Conservation (phyloP, 2,329 filamentous ascomycete genomes). For the Alternaria triticimaculans region DNA sequence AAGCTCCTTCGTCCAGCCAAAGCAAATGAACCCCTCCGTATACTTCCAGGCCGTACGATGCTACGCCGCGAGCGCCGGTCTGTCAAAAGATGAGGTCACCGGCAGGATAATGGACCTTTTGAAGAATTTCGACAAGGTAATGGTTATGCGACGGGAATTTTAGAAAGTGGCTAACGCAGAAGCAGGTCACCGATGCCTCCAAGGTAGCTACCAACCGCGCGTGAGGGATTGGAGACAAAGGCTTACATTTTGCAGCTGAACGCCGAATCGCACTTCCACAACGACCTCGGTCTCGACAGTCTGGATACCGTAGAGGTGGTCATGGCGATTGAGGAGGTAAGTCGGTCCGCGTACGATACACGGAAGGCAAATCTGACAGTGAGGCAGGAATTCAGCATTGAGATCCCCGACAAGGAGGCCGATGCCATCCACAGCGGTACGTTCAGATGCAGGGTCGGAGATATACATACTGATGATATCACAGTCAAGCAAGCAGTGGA, state of each 20-base stretch:
- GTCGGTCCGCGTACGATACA: slow-evolving; percentile 24
- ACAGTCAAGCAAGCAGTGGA: slow-evolving; percentile 91
- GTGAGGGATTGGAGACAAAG: not conserved
- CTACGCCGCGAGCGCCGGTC: slow-evolving; percentile 83
- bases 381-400: slow-evolving; percentile 79
- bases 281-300: slow-evolving; percentile 95
- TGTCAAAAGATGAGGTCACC: slow-evolving; percentile 85
- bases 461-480: slow-evolving; percentile 40
- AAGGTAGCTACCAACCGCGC: slow-evolving; percentile 55
- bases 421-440: slow-evolving; percentile 92
- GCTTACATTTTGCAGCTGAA: slow-evolving; percentile 70
- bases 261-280: slow-evolving; percentile 85
- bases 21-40: slow-evolving; percentile 67
- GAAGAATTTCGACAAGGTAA: slow-evolving; percentile 96
- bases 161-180: slow-evolving; percentile 34
- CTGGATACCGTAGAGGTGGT: slow-evolving; percentile 99
- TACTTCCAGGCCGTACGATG: slow-evolving; percentile 75
- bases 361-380: slow-evolving; percentile 17
- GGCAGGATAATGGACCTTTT: slow-evolving; percentile 90
- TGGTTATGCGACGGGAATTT: slow-evolving; percentile 35
- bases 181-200: slow-evolving; percentile 66
- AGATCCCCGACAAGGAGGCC: slow-evolving; percentile 97
- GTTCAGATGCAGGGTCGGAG: slow-evolving; percentile 45
- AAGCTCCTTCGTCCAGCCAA: slow-evolving; percentile 66
- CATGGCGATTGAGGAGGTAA: slow-evolving; percentile 98